Evolutionary conservation across 306 rosid species (phyloP).

Genomic region (Mimosa pudica): DNA sequence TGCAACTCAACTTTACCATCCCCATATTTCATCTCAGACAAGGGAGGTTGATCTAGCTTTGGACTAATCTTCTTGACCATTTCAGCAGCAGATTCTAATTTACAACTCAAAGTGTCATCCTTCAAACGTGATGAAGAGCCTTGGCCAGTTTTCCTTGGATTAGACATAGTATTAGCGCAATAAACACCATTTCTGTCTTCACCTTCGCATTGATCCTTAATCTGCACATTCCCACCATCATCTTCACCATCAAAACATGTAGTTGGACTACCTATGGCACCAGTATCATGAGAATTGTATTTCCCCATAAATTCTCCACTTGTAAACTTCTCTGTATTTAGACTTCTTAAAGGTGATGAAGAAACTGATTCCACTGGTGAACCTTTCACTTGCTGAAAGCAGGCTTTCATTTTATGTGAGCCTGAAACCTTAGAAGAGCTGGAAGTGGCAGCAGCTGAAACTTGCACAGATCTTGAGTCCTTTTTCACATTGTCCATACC

Average conservation of each 20-base stretch:
- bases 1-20: constrained; percentile 64
- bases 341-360: constrained; percentile 89
- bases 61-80: constrained; percentile 57
- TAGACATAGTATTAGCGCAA: constrained; percentile 46
- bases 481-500: constrained; percentile 60
- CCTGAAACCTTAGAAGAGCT: constrained; percentile 97
- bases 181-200: constrained; percentile 54
- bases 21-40: constrained; percentile 47
- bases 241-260: constrained; percentile 73
- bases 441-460: constrained; percentile 86
- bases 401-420: constrained; percentile 81
- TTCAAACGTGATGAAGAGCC: constrained; percentile 54
- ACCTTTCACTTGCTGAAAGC: constrained; percentile 88
- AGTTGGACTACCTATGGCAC: constrained; percentile 53
- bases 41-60: constrained; percentile 47
- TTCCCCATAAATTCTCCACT: constrained; percentile 53
- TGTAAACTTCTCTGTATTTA: constrained; percentile 62
- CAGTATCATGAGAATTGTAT: constrained; percentile 53
- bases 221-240: constrained; percentile 56
- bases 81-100: constrained; percentile 51
- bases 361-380: constrained; percentile 99
- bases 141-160: constrained; percentile 56
- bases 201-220: constrained; percentile 47
- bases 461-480: constrained; percentile 64
- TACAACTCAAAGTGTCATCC: constrained; percentile 54